Evolutionary conservation across 768 basidiomycete species (phyloP).

Genomic region (Russula abietina): DNA sequence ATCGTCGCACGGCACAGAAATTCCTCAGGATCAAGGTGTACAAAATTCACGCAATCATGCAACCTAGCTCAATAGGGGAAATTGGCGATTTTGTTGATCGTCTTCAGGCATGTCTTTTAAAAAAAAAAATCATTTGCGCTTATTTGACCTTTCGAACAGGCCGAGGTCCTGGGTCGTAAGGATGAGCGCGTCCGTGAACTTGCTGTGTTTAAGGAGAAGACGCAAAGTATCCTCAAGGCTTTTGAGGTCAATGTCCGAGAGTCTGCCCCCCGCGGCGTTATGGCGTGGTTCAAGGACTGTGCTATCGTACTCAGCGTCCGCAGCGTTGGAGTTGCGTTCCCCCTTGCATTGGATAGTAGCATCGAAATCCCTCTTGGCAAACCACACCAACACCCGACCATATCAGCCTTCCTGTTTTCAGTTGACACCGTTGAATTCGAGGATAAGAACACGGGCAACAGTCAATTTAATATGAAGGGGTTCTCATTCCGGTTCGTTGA

Average conservation of each 20-base stretch:
- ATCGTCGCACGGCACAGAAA: slow-evolving; percentile 20
- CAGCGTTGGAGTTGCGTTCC: slow-evolving; percentile 87
- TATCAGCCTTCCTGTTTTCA: slow-evolving; percentile 82
- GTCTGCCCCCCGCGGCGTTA: slow-evolving; percentile 28
- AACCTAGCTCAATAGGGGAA: slow-evolving; percentile 87
- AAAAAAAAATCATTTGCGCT: slow-evolving; percentile 2
- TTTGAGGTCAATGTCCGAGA: slow-evolving; percentile 61
- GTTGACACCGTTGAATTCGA: slow-evolving; percentile 69
- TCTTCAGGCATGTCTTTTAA: slow-evolving; percentile 50
- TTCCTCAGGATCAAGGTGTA: slow-evolving; percentile 52
- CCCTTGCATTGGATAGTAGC: slow-evolving; percentile 59
- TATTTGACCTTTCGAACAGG: slow-evolving; percentile 37
- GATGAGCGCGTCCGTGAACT: slow-evolving; percentile 75
- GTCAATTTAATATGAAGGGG: slow-evolving; percentile 62
- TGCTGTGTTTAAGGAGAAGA: slow-evolving; percentile 78
- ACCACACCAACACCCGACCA: slow-evolving; percentile 38
- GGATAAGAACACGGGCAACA: slow-evolving; percentile 70
- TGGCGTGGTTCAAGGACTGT: slow-evolving; percentile 53
- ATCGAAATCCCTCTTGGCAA: slow-evolving; percentile 44
- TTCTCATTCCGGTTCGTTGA: slow-evolving; percentile 84
- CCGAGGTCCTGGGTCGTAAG: slow-evolving; percentile 66
- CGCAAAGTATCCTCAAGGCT: slow-evolving; percentile 61
- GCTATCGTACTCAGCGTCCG: slow-evolving; percentile 49
- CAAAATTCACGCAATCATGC: slow-evolving; percentile 89
- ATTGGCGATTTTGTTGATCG: slow-evolving; percentile 85